A percentile compares a stretch with the other conserved stretches of the same genome.
Evolutionary conservation across 768 basidiomycete genomes (phyloP).

Genomic region (Lactifluus subvellereus): DNA sequence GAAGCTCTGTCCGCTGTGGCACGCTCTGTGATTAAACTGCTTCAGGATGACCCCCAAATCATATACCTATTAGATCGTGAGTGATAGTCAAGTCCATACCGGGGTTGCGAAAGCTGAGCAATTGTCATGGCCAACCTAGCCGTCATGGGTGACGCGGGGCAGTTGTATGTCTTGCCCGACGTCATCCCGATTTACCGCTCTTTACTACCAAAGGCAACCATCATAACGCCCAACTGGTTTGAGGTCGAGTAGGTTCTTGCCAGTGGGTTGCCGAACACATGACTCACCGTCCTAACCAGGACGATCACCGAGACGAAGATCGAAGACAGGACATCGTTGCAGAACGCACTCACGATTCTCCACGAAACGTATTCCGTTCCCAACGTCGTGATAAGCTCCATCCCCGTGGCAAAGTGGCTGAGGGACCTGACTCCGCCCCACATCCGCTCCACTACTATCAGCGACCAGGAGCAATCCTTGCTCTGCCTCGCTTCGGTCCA

Average conservation of each 20-base stretch:
- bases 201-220: conserved; percentile 76
- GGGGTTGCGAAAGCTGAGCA: neutral
- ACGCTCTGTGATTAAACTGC: conserved; percentile 55
- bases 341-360: conserved; percentile 59
- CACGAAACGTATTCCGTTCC: conserved; percentile 74
- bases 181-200: conserved; percentile 82
- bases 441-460: conserved; percentile 32
- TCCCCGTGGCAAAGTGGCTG: conserved; percentile 65
- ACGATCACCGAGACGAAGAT: conserved; percentile 69
- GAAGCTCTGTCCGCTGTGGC: conserved; percentile 67
- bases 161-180: conserved; percentile 80
- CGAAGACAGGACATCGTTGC: conserved; percentile 50
- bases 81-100: conserved; percentile 29
- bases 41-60: conserved; percentile 48
- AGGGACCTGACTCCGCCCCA: conserved; percentile 33
- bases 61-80: conserved; percentile 90
- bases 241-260: conserved; percentile 78
- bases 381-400: conserved; percentile 88
- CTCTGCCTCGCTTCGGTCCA: conserved; percentile 67
- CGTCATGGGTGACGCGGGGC: conserved; percentile 90
- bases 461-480: conserved; percentile 42
- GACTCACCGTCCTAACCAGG: conserved; percentile 37
- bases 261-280: neutral
- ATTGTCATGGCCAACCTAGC: conserved; percentile 43
- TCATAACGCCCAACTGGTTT: conserved; percentile 98